Conservation (phyloP, 129 eudicot genomes). For the Pulicaria dysenterica region DNA sequence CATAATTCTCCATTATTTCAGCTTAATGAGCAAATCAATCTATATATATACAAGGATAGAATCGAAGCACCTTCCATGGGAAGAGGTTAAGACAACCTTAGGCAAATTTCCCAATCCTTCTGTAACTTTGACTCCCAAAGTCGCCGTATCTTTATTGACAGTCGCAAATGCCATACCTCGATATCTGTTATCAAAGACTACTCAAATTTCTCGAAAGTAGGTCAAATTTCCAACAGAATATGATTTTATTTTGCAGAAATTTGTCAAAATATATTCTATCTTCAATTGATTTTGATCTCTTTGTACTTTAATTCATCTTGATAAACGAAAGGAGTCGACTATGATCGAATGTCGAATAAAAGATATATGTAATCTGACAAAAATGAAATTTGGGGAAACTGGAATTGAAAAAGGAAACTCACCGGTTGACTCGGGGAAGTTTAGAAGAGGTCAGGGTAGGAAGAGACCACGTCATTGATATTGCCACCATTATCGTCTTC, state of each 20-base stretch:
- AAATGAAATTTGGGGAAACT: conserved; percentile 1
- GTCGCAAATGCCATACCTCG: conserved; percentile 69
- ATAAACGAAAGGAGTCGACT: too few species aligned
- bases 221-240: not conserved
- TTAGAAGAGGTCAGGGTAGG: conserved; percentile 51
- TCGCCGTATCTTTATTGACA: conserved; percentile 35
- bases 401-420: conserved; percentile 17
- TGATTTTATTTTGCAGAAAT: not conserved
- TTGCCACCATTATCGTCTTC: conserved; percentile 49
- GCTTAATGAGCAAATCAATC: not conserved
- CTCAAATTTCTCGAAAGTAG: not conserved
- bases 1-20: not conserved
- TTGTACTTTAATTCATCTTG: too few species aligned
- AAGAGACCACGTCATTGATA: conserved; percentile 55
- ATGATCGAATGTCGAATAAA: too few species aligned
- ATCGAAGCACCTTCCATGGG: conserved; percentile 68
- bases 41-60: not conserved
- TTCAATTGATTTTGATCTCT: not conserved
- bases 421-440: conserved; percentile 64
- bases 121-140: conserved; percentile 58
- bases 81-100: conserved; percentile 73
- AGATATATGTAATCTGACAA: not conserved
- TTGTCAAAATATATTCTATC: not conserved
- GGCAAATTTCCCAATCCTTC: conserved; percentile 84
- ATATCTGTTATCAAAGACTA: conserved; percentile 37